Evolutionary conservation across 1,284 basidiomycete genomes (phyloP).

Genomic region (Tylopilus orsonianus): DNA sequence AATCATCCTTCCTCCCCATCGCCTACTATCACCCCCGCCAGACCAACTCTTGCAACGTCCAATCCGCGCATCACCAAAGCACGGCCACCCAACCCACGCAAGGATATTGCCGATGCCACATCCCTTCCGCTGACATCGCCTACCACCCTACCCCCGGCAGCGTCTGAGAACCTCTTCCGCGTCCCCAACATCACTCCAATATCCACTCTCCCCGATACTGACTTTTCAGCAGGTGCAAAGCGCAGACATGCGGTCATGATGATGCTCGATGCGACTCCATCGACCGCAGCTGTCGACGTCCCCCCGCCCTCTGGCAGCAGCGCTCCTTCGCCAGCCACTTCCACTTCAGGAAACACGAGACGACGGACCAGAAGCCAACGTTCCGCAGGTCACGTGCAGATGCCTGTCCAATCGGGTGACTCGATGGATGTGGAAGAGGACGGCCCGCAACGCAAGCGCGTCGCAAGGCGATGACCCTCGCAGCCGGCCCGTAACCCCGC

Average conservation of each 20-base stretch:
- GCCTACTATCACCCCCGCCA: conserved; percentile 34
- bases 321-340: conserved; percentile 14
- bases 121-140: conserved; percentile 14
- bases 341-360: conserved; percentile 30
- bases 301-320: conserved; percentile 24
- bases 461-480: conserved; percentile 42
- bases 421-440: conserved; percentile 65
- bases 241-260: conserved; percentile 62
- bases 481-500: not conserved
- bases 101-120: conserved; percentile 24
- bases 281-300: conserved; percentile 28
- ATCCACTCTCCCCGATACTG: conserved; percentile 27
- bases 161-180: conserved; percentile 32
- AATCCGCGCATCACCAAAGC: conserved; percentile 32
- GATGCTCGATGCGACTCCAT: conserved; percentile 51
- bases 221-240: conserved; percentile 43
- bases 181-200: conserved; percentile 18
- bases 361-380: conserved; percentile 48
- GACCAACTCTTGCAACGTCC: conserved; percentile 18
- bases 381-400: conserved; percentile 32
- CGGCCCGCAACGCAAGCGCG: conserved; percentile 54
- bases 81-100: conserved; percentile 23
- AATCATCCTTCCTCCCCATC: conserved; percentile 34
- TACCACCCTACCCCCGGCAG: conserved; percentile 19
- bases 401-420: conserved; percentile 42